Base-by-base conservation (phyloP, 257 asterid genomes). In the Solanum verrucosum region DNA sequence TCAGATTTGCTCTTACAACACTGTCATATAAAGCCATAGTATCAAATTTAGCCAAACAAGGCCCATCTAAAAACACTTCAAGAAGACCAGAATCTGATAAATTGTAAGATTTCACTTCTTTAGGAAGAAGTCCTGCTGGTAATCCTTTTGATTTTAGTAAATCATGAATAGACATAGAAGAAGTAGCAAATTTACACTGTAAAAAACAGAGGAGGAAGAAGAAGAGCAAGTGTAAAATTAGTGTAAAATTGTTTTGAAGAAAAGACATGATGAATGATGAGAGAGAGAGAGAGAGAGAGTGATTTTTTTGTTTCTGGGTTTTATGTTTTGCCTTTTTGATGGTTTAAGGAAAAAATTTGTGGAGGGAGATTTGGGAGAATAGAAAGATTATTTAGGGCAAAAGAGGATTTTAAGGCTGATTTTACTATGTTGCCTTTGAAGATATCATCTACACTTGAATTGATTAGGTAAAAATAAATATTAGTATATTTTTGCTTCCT, bases 1-100 rank as follows among this genome's bases (percentile, higher is more conserved):
- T 94, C 23, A 97, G 94, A 78, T 95, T 97, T 27, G 96, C 99
- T 6, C 90, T 94, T 2, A 97, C 91, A 74, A 92, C 95, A 71
- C 94, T 93, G 14, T 97, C 98, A 88, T 95, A 97, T 31, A 95
- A 88, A 3, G 98, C 98, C 96, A 93, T 91, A 87, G 99, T 97
- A 89, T 97, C 99, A 83, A 95, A 96, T 83, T 95, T 95, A 75
- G 98, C 94, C 71, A 96, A 33, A 34, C 99, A 97, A 7, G 99
- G 99, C 23, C 94, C 93, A 87, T 97, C 96, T 1, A 97, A 95
- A 23, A 87, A 93, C 0, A 97, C 98, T 59, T 95, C 93, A 60
- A 97, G 96, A 21, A 95, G 93, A 11, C 98, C 99, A 38, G 91
- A 83, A 21, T 84, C 93, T 27, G 96, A 93, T 38, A 95, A 88